These are phyloP conservation scores for Geranium incanum DNA, from an alignment of 441 rosid species.

Conservation along the genomic window DNA sequence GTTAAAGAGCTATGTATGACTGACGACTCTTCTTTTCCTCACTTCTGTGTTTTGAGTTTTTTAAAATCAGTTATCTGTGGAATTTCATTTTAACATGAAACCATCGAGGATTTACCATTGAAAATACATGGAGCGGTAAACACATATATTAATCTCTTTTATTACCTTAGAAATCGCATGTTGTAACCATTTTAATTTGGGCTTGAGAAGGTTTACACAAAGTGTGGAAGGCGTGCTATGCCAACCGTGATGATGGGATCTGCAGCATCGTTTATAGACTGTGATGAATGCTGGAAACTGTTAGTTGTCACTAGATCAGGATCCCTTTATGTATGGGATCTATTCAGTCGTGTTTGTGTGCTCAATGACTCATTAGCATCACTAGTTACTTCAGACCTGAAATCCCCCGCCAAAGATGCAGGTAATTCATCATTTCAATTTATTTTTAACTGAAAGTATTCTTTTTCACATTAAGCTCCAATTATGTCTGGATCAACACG, in stretches of 20 bases:
- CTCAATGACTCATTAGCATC: slow-evolving; percentile 78
- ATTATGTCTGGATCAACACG: slow-evolving; percentile 6
- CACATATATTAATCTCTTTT: no score
- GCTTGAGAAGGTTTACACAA: slow-evolving; percentile 63
- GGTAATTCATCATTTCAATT: slow-evolving; percentile 14
- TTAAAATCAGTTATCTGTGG: not conserved
- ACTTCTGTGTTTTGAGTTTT: no score
- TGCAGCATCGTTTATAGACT: slow-evolving; percentile 82
- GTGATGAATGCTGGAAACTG: slow-evolving; percentile 87
- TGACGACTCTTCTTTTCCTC: not conserved
- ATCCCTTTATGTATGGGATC: slow-evolving; percentile 76
- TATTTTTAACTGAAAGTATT: slow-evolving; percentile 8
- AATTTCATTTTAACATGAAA: not conserved
- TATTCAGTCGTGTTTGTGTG: slow-evolving; percentile 62
- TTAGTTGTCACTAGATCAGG: no score
- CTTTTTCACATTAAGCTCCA: not conserved
- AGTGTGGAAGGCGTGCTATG: slow-evolving; percentile 88
- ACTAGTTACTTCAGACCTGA: slow-evolving; percentile 40
- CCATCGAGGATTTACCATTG: not conserved
- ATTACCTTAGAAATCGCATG: not conserved
- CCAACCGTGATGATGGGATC: slow-evolving; percentile 96
- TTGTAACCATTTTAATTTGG: not conserved
- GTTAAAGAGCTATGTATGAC: not conserved
- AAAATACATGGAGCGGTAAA: no score
- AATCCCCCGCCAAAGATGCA: slow-evolving; percentile 43